Base-by-base conservation (phyloP, 2,329 filamentous ascomycete genomes). In the Periglandula ipomoeae region DNA sequence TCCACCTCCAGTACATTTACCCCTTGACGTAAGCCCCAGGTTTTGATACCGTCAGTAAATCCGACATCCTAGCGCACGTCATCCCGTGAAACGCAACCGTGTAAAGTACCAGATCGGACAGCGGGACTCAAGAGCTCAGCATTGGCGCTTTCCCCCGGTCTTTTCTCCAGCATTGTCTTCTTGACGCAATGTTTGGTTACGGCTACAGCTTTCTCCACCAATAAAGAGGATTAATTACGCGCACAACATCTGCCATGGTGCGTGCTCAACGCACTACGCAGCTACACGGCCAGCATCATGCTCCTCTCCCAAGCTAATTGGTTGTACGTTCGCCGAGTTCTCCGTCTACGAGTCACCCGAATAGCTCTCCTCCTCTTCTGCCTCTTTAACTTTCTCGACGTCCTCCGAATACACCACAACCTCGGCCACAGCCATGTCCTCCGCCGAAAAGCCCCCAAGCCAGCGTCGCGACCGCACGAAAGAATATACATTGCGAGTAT, bases 401-500 rank as follows among this genome's bases (percentile, higher is more conserved):
- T 66, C 34, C 59, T 70, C 19, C 65, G 65, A 13, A 64, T 71
- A 39, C 62, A 68, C 50, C 57, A 56, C 37, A 58, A 60, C 24
- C 61, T 70, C 19, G 49, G 58, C 54, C 52, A 58, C 54, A 58
- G 59, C 50, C 56, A 63, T 47, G 58, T 49, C 26, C 52, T 52
- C 49, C 57, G 32, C 47, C 50, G 44, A 23, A 44, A 49, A 40
- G 53, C 57, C 47, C 22, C 41, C 15, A 30, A 15, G 22, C 23
- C 47, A 37, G 11, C 11, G 2, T 55, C 60, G 47, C 59, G 61
- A 40, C 59, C 55, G 20, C 56, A 53, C 43, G 65, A 70, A 57
- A 66, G 69, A 53, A 74, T 88, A 52, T 88, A 80, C 65, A 85
- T 89, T 52, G 79, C 82, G 4, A 79, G 78, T 52, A 79, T 84